Evolutionary conservation across 352 stramenopile genomes (phyloP).

Genomic region (Phytopythium boreale): DNA sequence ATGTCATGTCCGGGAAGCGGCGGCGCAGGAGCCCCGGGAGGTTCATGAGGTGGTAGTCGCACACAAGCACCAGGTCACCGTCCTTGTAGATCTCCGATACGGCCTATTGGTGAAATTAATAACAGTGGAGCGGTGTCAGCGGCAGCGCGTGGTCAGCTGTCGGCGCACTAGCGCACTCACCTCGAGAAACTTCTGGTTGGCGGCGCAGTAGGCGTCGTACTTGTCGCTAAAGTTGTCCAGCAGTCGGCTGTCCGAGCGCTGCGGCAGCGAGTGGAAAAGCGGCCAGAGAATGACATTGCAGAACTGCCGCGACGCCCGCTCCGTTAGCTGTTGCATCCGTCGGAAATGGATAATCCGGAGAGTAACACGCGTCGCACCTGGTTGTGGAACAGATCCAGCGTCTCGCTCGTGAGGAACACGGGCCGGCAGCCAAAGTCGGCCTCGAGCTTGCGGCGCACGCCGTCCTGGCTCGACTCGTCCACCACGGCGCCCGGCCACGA

Average conservation of each 20-base stretch:
- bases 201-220: conserved; percentile 86
- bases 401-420: conserved; percentile 78
- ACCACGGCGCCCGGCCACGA: conserved; percentile 85
- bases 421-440: conserved; percentile 81
- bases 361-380: conserved; percentile 19
- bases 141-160: not conserved
- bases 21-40: conserved; percentile 71
- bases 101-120: conserved; percentile 20
- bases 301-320: conserved; percentile 33
- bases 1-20: conserved; percentile 74
- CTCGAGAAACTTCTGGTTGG: conserved; percentile 87
- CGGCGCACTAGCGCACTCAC: conserved; percentile 15
- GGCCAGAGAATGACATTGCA: conserved; percentile 90
- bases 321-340: not conserved
- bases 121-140: not conserved
- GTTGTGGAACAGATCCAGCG: conserved; percentile 86
- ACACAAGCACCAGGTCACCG: conserved; percentile 85
- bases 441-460: conserved; percentile 70
- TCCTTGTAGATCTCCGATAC: conserved; percentile 83
- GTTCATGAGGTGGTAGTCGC: conserved; percentile 90
- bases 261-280: conserved; percentile 88
- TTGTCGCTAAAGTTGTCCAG: conserved; percentile 85
- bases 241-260: conserved; percentile 63
- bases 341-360: not conserved
- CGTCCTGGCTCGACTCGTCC: conserved; percentile 75